Evolutionary conservation across 2,329 filamentous ascomycete species (phyloP).

Genomic region (Coniochaeta pulveracea): DNA sequence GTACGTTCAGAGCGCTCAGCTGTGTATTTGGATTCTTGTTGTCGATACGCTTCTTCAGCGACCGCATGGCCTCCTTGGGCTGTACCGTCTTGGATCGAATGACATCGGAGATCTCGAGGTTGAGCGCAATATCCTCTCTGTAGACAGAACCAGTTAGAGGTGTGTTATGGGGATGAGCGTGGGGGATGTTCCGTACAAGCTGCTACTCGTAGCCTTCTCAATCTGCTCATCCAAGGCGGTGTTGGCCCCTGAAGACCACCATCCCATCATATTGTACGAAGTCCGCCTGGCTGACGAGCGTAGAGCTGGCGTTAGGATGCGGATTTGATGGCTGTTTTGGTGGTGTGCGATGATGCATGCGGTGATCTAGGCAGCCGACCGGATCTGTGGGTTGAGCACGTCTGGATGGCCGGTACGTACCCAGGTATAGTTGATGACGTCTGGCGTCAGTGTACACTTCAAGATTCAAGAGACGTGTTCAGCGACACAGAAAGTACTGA

Average conservation of each 20-base stretch:
- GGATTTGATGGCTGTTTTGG: too few species aligned
- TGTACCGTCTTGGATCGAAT: constrained; percentile 96
- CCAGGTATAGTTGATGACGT: too few species aligned
- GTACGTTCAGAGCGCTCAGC: constrained; percentile 82
- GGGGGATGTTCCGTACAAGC: constrained; percentile 57
- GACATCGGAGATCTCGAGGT: constrained; percentile 94
- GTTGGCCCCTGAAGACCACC: constrained; percentile 89
- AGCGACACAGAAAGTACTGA: too few species aligned
- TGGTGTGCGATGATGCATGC: too few species aligned
- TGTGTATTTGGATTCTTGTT: constrained; percentile 98
- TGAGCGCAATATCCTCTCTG: constrained; percentile 92
- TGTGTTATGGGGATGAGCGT: constrained; percentile 6
- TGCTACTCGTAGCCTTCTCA: constrained; percentile 87
- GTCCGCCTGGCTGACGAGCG: too few species aligned
- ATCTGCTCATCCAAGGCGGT: constrained; percentile 94
- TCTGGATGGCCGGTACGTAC: too few species aligned
- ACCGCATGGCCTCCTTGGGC: constrained; percentile 96
- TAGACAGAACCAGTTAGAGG: too few species aligned
- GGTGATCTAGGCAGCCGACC: too few species aligned
- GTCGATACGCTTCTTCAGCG: constrained; percentile 84
- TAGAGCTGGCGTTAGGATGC: too few species aligned
- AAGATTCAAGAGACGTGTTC: too few species aligned
- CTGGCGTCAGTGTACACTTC: too few species aligned
- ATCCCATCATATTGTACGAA: constrained; percentile 73
- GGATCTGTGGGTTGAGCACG: too few species aligned